phyloP scores from a whole-genome alignment of 106 monocot species.

The Dactylorhiza incarnata region DNA sequence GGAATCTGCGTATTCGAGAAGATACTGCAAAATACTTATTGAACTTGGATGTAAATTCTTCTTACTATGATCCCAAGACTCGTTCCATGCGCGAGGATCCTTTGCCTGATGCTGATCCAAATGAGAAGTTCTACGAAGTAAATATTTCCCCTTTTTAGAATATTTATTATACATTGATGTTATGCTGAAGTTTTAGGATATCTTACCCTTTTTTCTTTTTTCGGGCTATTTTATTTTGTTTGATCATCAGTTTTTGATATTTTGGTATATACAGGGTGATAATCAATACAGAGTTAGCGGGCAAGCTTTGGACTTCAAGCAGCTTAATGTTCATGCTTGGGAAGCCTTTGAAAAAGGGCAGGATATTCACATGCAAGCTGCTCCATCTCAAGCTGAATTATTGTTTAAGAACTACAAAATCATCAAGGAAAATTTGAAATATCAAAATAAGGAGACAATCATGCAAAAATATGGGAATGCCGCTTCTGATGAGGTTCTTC shows the following conservation, averaged over 20 bases:
- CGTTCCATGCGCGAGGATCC: constrained; percentile 99
- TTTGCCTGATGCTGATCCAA: constrained; percentile 84
- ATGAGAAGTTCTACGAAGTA: constrained; percentile 91
- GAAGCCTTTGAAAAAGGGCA: constrained; percentile 99
- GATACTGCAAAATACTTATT: constrained; percentile 95
- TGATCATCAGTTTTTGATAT: not conserved
- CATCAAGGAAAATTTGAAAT: constrained; percentile 77
- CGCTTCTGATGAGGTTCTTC: constrained; percentile 66
- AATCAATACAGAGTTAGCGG: constrained; percentile 87
- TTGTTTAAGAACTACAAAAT: constrained; percentile 77
- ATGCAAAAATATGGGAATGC: constrained; percentile 99
- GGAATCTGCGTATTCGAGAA: constrained; percentile 97
- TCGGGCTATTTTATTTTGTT: not conserved
- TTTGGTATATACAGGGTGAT: constrained; percentile 56
- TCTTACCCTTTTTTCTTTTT: not conserved
- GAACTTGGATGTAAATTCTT: constrained; percentile 93
- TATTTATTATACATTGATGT: not conserved
- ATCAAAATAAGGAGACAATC: constrained; percentile 62
- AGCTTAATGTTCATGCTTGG: constrained; percentile 89
- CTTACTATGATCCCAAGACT: constrained; percentile 93
- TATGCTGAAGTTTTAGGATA: not conserved
- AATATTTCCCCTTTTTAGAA: constrained; percentile 8
- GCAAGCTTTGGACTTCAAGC: constrained; percentile 91
- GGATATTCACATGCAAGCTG: constrained; percentile 99
- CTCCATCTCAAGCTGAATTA: constrained; percentile 95